Evolutionary conservation across 345 rosid species (phyloP).

Genomic region (Camelina neglecta): DNA sequence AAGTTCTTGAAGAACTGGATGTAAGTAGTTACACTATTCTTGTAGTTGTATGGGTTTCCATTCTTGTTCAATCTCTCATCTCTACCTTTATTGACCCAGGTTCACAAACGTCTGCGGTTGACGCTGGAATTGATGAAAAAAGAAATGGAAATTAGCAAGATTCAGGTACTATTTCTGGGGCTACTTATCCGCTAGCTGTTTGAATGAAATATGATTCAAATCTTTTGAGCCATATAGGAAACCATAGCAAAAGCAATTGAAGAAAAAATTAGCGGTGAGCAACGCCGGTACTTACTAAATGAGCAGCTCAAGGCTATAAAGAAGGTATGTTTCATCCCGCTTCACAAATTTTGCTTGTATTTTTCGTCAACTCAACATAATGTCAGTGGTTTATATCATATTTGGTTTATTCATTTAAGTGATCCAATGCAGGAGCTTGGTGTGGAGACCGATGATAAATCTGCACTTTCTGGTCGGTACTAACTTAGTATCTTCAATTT

Average conservation of each 20-base stretch:
- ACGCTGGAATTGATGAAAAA: constrained; percentile 90
- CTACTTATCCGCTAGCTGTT: constrained; percentile 11
- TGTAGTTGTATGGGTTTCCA: constrained; percentile 10
- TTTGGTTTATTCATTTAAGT: constrained; percentile 32
- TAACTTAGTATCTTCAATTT: constrained; percentile 20
- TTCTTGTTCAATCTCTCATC: constrained; percentile 29
- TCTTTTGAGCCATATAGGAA: constrained; percentile 60
- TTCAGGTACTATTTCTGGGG: constrained; percentile 63
- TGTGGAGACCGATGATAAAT: constrained; percentile 97
- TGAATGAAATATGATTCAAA: constrained; percentile 12
- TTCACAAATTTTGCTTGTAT: constrained; percentile 16
- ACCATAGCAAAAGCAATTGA: constrained; percentile 97
- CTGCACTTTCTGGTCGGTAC: constrained; percentile 89
- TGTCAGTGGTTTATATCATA: constrained; percentile 25
- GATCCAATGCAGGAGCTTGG: constrained; percentile 82
- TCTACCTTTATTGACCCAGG: constrained; percentile 48
- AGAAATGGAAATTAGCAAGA: constrained; percentile 97
- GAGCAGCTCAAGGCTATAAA: constrained; percentile 99
- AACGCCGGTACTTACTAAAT: constrained; percentile 93
- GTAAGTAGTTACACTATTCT: constrained; percentile 53
- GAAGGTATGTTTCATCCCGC: constrained; percentile 61
- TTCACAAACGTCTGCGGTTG: constrained; percentile 84
- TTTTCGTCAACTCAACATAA: background rate
- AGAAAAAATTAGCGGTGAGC: constrained; percentile 98
- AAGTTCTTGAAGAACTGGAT: constrained; percentile 98